These are phyloP conservation scores for Pseudogymnoascus sp. DNA, from an alignment of 2,329 filamentous ascomycete genomes.

Conservation along the genomic window DNA sequence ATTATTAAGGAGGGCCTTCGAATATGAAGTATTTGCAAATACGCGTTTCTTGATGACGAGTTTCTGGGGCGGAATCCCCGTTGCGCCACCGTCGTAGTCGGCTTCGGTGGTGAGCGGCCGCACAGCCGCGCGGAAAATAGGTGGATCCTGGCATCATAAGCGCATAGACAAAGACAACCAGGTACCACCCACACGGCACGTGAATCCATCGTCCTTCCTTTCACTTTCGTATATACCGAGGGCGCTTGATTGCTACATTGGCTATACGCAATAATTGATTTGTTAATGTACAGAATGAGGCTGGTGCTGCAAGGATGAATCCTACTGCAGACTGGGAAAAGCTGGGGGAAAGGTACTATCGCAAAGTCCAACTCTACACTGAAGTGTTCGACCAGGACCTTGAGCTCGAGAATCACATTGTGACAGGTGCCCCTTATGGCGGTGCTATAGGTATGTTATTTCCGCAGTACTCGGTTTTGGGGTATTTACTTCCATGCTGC, in stretches of 20 bases:
- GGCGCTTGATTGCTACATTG: neutral
- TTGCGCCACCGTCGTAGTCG: slow-evolving; percentile 1
- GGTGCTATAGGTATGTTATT: slow-evolving; percentile 73
- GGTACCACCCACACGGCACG: slow-evolving; percentile 2
- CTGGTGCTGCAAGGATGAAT: slow-evolving; percentile 16
- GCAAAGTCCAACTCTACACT: slow-evolving; percentile 88
- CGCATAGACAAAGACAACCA: slow-evolving; percentile 4
- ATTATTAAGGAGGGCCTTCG: neutral
- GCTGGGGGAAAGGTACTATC: slow-evolving; percentile 89
- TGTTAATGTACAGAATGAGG: slow-evolving; percentile 7
- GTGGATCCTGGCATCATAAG: neutral
- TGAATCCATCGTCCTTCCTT: slow-evolving; percentile 1
- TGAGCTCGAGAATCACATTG: slow-evolving; percentile 89
- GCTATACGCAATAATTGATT: neutral
- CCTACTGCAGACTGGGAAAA: slow-evolving; percentile 76
- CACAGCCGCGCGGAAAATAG: neutral
- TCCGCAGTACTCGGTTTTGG: neutral
- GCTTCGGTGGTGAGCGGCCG: slow-evolving; percentile 6
- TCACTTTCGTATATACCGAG: neutral
- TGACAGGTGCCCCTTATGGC: slow-evolving; percentile 85
- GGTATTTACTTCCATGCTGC: neutral
- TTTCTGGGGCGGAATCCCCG: neutral
- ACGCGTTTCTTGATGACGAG: slow-evolving; percentile 8
- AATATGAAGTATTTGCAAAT: slow-evolving; percentile 1
- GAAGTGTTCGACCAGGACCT: slow-evolving; percentile 87